Base-by-base conservation (phyloP, 164 flowering plant species). In the Stephania yunnanensis region DNA sequence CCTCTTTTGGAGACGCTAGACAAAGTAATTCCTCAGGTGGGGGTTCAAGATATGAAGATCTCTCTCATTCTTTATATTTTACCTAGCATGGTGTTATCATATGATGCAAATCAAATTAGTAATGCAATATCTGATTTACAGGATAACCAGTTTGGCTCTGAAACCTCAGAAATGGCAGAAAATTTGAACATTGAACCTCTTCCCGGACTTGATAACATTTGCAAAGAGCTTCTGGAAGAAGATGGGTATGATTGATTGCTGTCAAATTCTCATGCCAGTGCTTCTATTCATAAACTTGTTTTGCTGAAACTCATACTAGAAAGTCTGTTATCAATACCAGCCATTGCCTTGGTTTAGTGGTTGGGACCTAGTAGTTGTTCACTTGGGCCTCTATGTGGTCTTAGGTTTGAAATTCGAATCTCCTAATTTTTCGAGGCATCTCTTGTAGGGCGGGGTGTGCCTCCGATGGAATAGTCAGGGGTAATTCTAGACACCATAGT, bases 1-100 rank as follows among this genome's bases (percentile, higher is more conserved):
- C 98, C 98, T 63, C 87, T 95, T 69, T 74, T 92, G 17, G 97
- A 91, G 83, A 93, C 97, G 19, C 77, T 92, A 82, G 97, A 95
- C 77, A 89, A 90, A 86, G 98, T 93, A 64, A 93, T 95, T 81
- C 88, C 90, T 69, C 89, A 89, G 91, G 98, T 95, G 69, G 48
- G 48, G 85, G 68, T 69, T 71, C 68, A 17, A 5, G 65, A 29
- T 22, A 68, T 68, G 48, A n/a, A 61, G 20, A 19, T 61, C 66
- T 61, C 66, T 61, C 66, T 61, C 66, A 4, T 10, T 61, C 25
- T 61, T n/a, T 61, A 61, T 7, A n/a, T 68, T 70, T 6, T 64
- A 7, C 13, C 72, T 68, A 46, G 46, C 15, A 77, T 48, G 61
- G 19, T 78, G 8, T 46, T 52, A 70, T 70, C 10, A 36, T 10